Base-by-base conservation (phyloP, 768 basidiomycete species). In the Mycena galopus region DNA sequence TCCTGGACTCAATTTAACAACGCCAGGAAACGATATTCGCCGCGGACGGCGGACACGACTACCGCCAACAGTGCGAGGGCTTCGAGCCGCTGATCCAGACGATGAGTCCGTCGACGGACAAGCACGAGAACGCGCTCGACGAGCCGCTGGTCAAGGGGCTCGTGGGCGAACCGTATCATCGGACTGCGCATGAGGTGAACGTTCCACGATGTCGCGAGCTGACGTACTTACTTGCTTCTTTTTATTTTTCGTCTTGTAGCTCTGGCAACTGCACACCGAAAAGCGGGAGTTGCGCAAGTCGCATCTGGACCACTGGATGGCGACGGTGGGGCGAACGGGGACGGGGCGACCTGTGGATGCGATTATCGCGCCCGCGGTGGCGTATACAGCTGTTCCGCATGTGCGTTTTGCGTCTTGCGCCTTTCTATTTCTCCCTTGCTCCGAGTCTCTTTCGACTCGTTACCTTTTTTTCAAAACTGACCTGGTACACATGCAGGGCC, bases 311-410 rank as follows among this genome's bases (percentile, higher is more conserved):
- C 84, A 88, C 44, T 93, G 92, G 92, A 86, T 89, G 59, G 82
- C 77, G 11, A 91, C 92, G 0, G 80, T 80, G 0, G 71, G 66
- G 4, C 73, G 72, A 6, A 94, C 92, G 0, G 88, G 87, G 0
- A 94, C 92, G 1, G 91, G 90, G 0, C 84, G 93, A 0, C 91
- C 92, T 6, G 85, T 94, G 30, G 94, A 94, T 75, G 92, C 92
- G 1, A 90, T 95, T 67, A 91, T 94, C 27, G 85, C 86, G 1
- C 91, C 94, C 11, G 88, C 84, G 0, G 88, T 89, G 9, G 87
- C 92, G 4, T 90, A 86, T 77, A 84, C 88, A 1, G 91, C 93
- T 0, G 84, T 89, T 4, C 92, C 90, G 9, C 92, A 93, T 77
- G 50, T 51, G 11, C 23, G 50, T 25, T 3, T 39, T 39, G 6